A percentile compares a stretch with the other conserved stretches of the same genome.
Evolutionary conservation across 176 grass and related monocot genomes (phyloP).

Genomic region (Aegilops tauschii): DNA sequence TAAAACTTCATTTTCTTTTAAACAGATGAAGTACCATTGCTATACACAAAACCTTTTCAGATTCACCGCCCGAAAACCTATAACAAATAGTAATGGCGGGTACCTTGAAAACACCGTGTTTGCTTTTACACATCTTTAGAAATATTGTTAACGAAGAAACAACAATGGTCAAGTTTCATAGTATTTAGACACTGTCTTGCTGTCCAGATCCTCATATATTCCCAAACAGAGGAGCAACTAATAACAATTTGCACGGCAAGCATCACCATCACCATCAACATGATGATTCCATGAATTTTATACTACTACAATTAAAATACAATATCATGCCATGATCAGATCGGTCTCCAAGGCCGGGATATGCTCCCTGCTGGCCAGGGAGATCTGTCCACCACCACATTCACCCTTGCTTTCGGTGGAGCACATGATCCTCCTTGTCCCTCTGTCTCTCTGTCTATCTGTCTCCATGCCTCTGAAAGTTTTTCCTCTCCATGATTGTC

Average conservation of each 20-base stretch:
- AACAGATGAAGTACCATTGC: too few species aligned
- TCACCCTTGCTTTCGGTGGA: conserved; percentile 13
- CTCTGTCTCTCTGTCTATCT: background rate
- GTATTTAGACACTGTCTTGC: too few species aligned
- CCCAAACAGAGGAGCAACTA: background rate
- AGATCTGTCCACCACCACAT: conserved; percentile 1
- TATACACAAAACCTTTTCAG: too few species aligned
- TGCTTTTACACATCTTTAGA: background rate
- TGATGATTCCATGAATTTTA: background rate
- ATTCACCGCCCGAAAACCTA: too few species aligned
- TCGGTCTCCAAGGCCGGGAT: background rate
- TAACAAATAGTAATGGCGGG: too few species aligned
- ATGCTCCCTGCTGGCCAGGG: background rate
- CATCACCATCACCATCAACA: background rate
- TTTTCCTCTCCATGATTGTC: background rate
- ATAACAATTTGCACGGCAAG: background rate
- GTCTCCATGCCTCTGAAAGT: conserved; percentile 11
- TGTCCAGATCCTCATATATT: background rate
- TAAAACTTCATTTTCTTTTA: too few species aligned
- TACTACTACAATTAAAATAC: background rate
- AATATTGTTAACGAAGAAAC: too few species aligned
- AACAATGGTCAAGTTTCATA: too few species aligned
- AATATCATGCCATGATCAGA: background rate
- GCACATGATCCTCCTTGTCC: conserved; percentile 17
- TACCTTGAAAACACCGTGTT: background rate